Evolutionary conservation across 75 land plant species (phyloP).

Genomic region (Adiantum capillusveneris): DNA sequence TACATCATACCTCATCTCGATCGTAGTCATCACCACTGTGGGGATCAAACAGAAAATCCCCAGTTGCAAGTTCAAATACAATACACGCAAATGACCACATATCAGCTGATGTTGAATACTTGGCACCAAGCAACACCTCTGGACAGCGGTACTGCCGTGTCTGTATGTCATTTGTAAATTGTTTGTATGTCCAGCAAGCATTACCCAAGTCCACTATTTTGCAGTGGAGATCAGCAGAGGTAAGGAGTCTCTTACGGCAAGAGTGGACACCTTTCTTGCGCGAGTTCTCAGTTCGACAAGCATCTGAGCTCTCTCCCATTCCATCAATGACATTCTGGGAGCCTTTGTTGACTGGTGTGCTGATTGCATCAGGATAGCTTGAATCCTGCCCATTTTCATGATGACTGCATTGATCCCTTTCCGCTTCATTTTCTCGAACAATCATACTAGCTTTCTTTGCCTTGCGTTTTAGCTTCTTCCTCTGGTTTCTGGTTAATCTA

Average conservation of each 20-base stretch:
- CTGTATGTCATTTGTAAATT: constrained; percentile 87
- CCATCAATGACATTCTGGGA: not conserved
- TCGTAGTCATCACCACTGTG: constrained; percentile 85
- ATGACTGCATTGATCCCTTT: not conserved
- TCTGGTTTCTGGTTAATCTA: constrained; percentile 59
- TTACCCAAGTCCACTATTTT: constrained; percentile 92
- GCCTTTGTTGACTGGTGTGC: not conserved
- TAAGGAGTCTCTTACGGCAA: constrained; percentile 14
- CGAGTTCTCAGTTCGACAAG: not conserved
- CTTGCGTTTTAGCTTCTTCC: constrained; percentile 69
- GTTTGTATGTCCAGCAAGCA: constrained; percentile 92
- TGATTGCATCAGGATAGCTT: not conserved
- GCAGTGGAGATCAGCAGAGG: constrained; percentile 49
- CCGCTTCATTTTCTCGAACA: not conserved
- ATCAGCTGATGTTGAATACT: constrained; percentile 93
- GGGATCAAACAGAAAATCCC: constrained; percentile 94
- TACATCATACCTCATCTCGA: constrained; percentile 80
- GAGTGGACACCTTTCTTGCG: not conserved
- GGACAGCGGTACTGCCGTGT: constrained; percentile 95
- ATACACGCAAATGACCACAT: constrained; percentile 98
- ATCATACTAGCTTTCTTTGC: constrained; percentile 44
- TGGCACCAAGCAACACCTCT: constrained; percentile 81
- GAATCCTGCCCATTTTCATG: not conserved
- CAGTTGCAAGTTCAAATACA: constrained; percentile 91
- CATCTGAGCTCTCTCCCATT: not conserved